phyloP scores from a whole-genome alignment of 2,329 filamentous ascomycete species.

The Ceratocystis albifundus region DNA sequence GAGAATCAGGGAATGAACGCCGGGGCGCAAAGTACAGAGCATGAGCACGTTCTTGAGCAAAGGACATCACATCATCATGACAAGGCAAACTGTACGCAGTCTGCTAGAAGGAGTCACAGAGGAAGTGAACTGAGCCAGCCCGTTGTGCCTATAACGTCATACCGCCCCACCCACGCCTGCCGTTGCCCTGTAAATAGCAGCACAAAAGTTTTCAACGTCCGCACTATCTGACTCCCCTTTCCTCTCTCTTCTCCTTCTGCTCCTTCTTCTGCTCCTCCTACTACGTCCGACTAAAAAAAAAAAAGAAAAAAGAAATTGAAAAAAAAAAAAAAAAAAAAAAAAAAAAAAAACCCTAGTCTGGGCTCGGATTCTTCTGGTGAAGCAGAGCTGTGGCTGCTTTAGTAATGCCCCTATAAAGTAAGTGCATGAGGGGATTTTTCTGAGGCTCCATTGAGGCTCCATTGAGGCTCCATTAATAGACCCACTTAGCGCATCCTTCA shows the following conservation, averaged over 20 bases:
- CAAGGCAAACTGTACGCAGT: no score
- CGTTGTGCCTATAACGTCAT: conserved; percentile 20
- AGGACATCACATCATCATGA: no score
- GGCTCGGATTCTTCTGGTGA: background rate
- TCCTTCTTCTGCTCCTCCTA: background rate
- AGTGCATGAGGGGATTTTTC: background rate
- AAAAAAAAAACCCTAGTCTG: background rate
- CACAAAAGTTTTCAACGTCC: background rate
- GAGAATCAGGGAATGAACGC: no score
- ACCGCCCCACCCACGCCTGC: conserved; percentile 4
- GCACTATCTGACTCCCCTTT: background rate
- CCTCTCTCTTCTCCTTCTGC: no score
- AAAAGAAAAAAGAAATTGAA: no score
- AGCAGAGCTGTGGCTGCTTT: background rate
- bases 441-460: background rate
- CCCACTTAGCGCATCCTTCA: conserved; percentile 21
- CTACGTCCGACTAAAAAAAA: no score
- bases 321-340: no score
- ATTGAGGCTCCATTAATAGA: conserved; percentile 21
- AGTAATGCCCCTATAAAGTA: background rate
- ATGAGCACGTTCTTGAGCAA: no score
- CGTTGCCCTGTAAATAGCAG: conserved; percentile 9
- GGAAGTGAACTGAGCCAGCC: conserved; percentile 4
- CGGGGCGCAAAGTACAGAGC: no score
- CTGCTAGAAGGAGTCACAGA: conserved; percentile 14